A percentile compares a stretch with the other conserved stretches of the same genome.
Conservation (phyloP, 805 yeast genomes). For the Wickerhamomyces silvicola region DNA sequence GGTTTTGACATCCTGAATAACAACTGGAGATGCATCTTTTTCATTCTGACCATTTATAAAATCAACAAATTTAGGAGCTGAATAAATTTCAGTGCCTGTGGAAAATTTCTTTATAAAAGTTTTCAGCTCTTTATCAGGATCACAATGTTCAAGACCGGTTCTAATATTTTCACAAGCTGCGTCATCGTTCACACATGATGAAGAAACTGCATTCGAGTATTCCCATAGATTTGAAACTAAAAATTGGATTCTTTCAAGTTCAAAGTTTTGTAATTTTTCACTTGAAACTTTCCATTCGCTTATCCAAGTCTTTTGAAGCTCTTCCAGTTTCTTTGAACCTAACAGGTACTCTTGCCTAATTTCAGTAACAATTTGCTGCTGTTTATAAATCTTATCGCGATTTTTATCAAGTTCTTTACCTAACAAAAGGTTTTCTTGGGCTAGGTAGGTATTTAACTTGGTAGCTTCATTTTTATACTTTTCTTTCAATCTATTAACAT, state of each 20-base stretch:
- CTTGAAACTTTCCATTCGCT: constrained; percentile 66
- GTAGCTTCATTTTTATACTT: constrained; percentile 54
- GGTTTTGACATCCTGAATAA: constrained; percentile 27
- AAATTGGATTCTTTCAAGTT: constrained; percentile 65
- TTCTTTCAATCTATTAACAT: constrained; percentile 33
- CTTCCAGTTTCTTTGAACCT: constrained; percentile 45
- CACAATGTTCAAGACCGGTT: constrained; percentile 59
- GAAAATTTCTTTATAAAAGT: constrained; percentile 47
- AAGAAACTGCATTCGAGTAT: constrained; percentile 66
- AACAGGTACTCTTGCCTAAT: constrained; percentile 52
- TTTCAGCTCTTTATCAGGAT: constrained; percentile 51
- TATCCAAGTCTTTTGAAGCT: constrained; percentile 56
- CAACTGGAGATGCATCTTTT: constrained; percentile 4
- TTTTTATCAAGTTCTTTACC: constrained; percentile 66
- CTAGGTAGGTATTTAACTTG: constrained; percentile 50
- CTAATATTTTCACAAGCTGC: constrained; percentile 70
- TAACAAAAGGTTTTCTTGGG: constrained; percentile 61
- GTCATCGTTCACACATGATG: constrained; percentile 74
- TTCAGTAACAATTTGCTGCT: constrained; percentile 34
- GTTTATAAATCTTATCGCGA: constrained; percentile 47
- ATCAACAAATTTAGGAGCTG: constrained; percentile 60
- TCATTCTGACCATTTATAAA: constrained; percentile 37
- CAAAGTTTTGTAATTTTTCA: constrained; percentile 58
- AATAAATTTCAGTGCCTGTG: constrained; percentile 57
- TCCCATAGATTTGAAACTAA: constrained; percentile 71